Evolutionary conservation across 2,329 filamentous ascomycete genomes (phyloP), one percentile per base, ranked within the genome.

Genomic region (Lecanoromycetidae sp.): DNA sequence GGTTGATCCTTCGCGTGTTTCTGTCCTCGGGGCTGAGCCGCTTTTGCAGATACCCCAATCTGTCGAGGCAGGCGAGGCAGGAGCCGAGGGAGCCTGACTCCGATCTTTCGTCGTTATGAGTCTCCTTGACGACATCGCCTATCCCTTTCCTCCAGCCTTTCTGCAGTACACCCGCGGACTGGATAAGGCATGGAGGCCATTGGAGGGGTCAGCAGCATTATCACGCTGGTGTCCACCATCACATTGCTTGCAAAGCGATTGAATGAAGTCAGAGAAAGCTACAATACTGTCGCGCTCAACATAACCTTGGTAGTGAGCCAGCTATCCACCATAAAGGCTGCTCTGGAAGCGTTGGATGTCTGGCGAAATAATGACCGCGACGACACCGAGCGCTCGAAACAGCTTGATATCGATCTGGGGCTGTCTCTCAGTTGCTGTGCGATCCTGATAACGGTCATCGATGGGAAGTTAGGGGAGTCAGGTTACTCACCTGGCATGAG

Each of bases 361-460:
- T 52, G 49, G 49, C 32, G 49, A 34, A 15, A 36, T 15, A 49
- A 29, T 25, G 41, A 40, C 27, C 27, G 10, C 25, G 35, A 26
- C 13, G n/a, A 17, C 5, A 30, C 41, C 4, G 36, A 49, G 19
- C 30, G 29, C 25, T 49, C 46, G n/a, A 40, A 27, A 13, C 46
- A 52, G 30, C 46, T 52, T 32, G 49, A 52, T 40, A 43, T 34
- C 9, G 42, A 48, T 23, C 29, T 52, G 25, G 49, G 37, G 19
- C 33, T 49, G 12, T 48, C 49, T 25, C 42, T 52, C 8, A 52
- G 42, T 38, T 48, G 49, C 12, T 52, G 49, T 20, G 49, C 49
- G 22, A 46, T 52, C 42, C 41, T 52, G 9, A 52, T 52, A 29
- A 49, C 46, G 6, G 49, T 52, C 25, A 52, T 52, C 17, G 46